Evolutionary conservation across 2,329 filamentous ascomycete species (phyloP).

Genomic region (Botrytis hyacinthi): DNA sequence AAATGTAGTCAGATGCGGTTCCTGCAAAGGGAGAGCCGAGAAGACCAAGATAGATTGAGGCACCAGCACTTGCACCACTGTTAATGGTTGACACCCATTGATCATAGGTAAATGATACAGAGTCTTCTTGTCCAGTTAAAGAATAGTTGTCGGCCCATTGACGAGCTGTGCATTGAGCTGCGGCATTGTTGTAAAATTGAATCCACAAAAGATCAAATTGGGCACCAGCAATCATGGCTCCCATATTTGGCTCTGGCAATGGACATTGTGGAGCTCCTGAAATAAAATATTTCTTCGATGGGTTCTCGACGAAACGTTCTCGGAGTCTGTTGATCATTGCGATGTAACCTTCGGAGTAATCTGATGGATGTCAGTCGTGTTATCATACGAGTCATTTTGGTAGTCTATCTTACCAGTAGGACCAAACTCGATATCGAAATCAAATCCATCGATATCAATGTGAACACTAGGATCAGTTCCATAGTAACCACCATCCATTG

Average conservation of each 20-base stretch:
- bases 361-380: conserved; percentile 26
- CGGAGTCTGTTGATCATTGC: conserved; percentile 36
- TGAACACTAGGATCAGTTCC: conserved; percentile 21
- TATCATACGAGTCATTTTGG: not conserved
- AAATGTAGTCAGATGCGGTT: conserved; percentile 28
- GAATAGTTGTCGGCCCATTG: conserved; percentile 24
- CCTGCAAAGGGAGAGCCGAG: conserved; percentile 25
- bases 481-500: conserved; percentile 31
- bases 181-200: conserved; percentile 39
- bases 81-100: conserved; percentile 28
- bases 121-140: not conserved
- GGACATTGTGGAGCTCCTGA: conserved; percentile 38
- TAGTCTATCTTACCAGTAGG: conserved; percentile 24
- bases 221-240: conserved; percentile 30
- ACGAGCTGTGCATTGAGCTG: conserved; percentile 32
- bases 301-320: conserved; percentile 27
- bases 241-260: conserved; percentile 38
- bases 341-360: conserved; percentile 34
- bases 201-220: conserved; percentile 38
- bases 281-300: conserved; percentile 36
- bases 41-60: conserved; percentile 38
- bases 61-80: conserved; percentile 30
- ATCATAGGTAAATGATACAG: conserved; percentile 31
- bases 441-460: conserved; percentile 39
- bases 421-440: conserved; percentile 38